Percentiles rank a stretch among this genome's conserved stretches.
Conservation (phyloP, 371 early-diverging fungal species). For the Batkoa obscura region DNA sequence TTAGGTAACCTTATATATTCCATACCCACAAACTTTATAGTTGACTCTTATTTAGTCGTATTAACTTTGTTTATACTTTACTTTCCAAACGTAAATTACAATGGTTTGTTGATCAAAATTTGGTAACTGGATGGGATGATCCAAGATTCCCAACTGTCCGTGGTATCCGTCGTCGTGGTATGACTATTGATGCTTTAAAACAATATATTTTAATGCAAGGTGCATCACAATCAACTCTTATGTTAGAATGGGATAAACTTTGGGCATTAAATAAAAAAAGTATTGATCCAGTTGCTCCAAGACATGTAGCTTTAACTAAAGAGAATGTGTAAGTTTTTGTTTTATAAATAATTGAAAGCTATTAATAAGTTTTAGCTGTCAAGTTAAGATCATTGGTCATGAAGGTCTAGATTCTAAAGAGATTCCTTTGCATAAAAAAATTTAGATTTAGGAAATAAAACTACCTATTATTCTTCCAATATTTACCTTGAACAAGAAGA, state of each 20-base stretch:
- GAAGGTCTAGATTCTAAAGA: slow-evolving; percentile 36
- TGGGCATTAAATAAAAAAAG: slow-evolving; percentile 98
- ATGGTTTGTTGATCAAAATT: slow-evolving; percentile 86
- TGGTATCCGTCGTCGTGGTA: slow-evolving; percentile 92
- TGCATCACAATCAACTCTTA: slow-evolving; percentile 84
- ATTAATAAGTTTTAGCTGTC: too few relatives aligned
- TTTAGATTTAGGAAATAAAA: slow-evolving; percentile 75
- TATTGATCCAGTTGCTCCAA: slow-evolving; percentile 89
- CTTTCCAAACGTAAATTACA: slow-evolving; percentile 98
- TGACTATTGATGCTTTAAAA: slow-evolving; percentile 95
- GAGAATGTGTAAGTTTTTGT: slow-evolving; percentile 46
- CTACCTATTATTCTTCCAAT: slow-evolving; percentile 51
- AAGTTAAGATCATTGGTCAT: slow-evolving; percentile 41
- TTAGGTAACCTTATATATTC: slow-evolving; percentile 24
- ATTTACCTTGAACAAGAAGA: slow-evolving; percentile 84
- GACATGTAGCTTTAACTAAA: slow-evolving; percentile 68
- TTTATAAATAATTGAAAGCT: too few relatives aligned
- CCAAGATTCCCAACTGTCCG: slow-evolving; percentile 99
- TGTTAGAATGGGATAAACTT: slow-evolving; percentile 99
- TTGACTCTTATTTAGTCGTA: slow-evolving; percentile 29
- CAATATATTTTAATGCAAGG: slow-evolving; percentile 99
- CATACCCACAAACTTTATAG: not conserved
- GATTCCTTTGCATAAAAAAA: slow-evolving; percentile 89
- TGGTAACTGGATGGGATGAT: slow-evolving; percentile 98
- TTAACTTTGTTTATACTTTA: slow-evolving; percentile 98